Evolutionary conservation across 2,329 filamentous ascomycete species (phyloP), one percentile per base, ranked within the genome.

Genomic region (Colletotrichum phormii): DNA sequence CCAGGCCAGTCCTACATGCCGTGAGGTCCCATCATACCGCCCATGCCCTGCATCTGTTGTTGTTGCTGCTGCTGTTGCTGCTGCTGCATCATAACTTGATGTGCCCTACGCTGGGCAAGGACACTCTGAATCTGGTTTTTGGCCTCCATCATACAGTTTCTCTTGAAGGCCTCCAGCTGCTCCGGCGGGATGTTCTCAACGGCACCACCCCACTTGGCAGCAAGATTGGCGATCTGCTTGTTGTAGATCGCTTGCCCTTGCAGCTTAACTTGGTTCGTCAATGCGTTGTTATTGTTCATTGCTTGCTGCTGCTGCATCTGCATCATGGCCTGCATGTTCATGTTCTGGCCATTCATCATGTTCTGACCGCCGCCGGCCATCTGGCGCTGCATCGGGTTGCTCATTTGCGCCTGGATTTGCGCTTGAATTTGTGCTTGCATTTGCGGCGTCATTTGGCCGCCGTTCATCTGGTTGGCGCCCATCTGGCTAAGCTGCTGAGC

Each of bases 1-100:
- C 24, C 24, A 26, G 64, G 22, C 24, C 11, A 15, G 22, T 46
- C 62, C 78, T 82, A 86, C 84, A 87, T 87, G 51, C 84, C 85
- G 75, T 87, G 85, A 24, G 83, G 82, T 13, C 84, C 85, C 86
- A 88, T 88, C 85, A 90, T 89, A 31, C 85, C 83, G 65, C 86
- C 84, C 84, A 89, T 89, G 7, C 85, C 85, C 71, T 88, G 86
- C 83, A 89, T 86, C 37, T 82, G 81, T 35, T 81, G 79, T 46
- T 74, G 71, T 57, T 78, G 69, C 61, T 82, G 82, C 54, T 75
- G 75, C 37, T 82, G 81, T 42, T 81, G 82, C 65, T 84, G 82
- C 58, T 84, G 84, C 72, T 84, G 83, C 72, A 82, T 64, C 76
- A 84, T 76, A 68, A 80, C 76, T 68, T 84, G 82, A 26, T 82